Conservation (phyloP, 2,329 filamentous ascomycete species). For the Gnomoniopsis sp. region DNA sequence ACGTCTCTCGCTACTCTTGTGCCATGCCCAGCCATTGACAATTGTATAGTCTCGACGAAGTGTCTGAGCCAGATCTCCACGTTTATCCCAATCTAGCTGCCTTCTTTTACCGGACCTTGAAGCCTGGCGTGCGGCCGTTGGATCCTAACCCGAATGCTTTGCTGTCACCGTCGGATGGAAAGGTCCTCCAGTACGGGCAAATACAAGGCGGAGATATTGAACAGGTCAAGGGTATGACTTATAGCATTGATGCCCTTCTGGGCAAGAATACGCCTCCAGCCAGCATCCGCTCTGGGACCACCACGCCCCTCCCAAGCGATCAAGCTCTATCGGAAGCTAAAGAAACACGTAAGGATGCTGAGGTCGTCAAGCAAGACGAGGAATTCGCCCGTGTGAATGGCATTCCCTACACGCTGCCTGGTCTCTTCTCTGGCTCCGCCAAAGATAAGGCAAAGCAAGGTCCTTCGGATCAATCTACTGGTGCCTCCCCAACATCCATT, state of each 20-base stretch:
- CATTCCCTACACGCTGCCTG: slow-evolving; percentile 89
- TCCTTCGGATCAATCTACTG: slow-evolving; percentile 70
- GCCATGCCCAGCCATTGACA: slow-evolving; percentile 23
- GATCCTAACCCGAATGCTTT: slow-evolving; percentile 78
- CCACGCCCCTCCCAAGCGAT: slow-evolving; percentile 28
- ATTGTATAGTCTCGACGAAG: slow-evolving; percentile 68
- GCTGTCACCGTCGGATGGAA: slow-evolving; percentile 85
- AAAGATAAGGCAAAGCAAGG: slow-evolving; percentile 43
- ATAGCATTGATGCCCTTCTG: slow-evolving; percentile 88
- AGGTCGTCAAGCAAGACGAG: slow-evolving; percentile 74
- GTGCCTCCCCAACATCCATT: slow-evolving; percentile 67
- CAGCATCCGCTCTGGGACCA: slow-evolving; percentile 38
- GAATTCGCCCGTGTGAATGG: slow-evolving; percentile 94
- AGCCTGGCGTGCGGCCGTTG: slow-evolving; percentile 80
- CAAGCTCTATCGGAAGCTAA: slow-evolving; percentile 27
- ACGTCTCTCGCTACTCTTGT: neutral
- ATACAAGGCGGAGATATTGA: slow-evolving; percentile 95
- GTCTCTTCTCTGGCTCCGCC: slow-evolving; percentile 72
- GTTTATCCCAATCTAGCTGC: slow-evolving; percentile 88
- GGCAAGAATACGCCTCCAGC: slow-evolving; percentile 61
- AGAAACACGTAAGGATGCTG: slow-evolving; percentile 47
- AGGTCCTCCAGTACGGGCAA: slow-evolving; percentile 84
- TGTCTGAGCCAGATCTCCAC: slow-evolving; percentile 83
- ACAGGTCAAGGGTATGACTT: slow-evolving; percentile 98
- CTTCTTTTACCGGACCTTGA: slow-evolving; percentile 95